Evolutionary conservation across 441 rosid genomes (phyloP), one percentile per base, ranked within the genome.

Genomic region (Populus hybrid): DNA sequence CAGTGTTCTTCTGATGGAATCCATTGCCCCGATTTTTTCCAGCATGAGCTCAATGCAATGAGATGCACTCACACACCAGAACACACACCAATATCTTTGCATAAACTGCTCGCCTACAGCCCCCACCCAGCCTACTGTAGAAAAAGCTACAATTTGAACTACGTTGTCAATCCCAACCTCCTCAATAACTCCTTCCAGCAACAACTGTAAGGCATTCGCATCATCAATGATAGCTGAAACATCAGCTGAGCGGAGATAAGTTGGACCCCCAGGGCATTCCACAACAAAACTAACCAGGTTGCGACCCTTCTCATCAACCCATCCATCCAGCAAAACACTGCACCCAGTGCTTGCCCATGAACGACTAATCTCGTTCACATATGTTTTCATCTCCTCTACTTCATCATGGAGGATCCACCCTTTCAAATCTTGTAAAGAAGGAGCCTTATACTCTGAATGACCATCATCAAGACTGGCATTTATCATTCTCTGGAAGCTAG

Each of bases 291-390:
- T 73, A 71, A 88, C 88, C 14, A 92, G 70, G 73, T 77, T 77
- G 42, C 78, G 84, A 69, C 92, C 93, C 42, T 82, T 82, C 70
- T 79, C 71, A 28, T 86, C 88, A 20, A 74, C 75, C 94, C 93
- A 92, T 77, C 83, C 88, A 67, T 92, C 97, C 82, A 90, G 73
- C 77, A 90, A 80, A 77, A 90, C 70, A 82, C 89, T 90, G 78
- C 91, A 90, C 14, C 96, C 94, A 0, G 90, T 87, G 61, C 66
- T 50, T 40, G 63, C 74, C 92, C 94, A 92, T 0, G 90, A 88
- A 18, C 78, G 73, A 81, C 80, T 82, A 46, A 90, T 74, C 21
- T 75, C 81, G 71, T 77, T 78, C 72, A 88, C 82, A 72, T 84
- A 67, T 50, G 76, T 86, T 70, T 73, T 81, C 50, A 76, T 82